phyloP scores from a whole-genome alignment of 441 rosid species.

The Eugenia klotzschiana region DNA sequence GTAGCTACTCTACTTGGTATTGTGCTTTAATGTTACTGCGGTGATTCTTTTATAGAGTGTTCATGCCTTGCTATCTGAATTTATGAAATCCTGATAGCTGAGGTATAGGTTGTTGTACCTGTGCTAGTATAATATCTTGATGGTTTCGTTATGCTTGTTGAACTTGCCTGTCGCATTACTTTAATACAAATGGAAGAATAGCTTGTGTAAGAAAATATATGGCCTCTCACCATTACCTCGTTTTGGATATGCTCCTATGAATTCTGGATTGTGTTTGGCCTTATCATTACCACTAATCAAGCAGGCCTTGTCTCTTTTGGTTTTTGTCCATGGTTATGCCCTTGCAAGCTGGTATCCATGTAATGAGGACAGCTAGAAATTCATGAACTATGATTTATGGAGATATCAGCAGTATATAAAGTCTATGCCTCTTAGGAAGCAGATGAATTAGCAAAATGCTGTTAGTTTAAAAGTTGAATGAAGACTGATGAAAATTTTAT shows the following conservation, averaged over 20 bases:
- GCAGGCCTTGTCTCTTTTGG: neutral
- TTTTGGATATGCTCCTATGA: neutral
- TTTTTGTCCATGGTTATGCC: neutral
- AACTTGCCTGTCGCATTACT: neutral
- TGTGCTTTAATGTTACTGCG: neutral
- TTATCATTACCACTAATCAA: neutral
- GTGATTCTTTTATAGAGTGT: neutral
- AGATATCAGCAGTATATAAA: neutral
- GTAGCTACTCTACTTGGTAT: neutral
- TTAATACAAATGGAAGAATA: neutral
- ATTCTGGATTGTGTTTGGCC: neutral
- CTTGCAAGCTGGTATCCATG: neutral
- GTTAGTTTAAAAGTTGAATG: neutral
- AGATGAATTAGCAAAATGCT: neutral
- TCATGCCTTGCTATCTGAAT: neutral
- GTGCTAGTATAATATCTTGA: neutral
- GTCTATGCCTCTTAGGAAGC: neutral
- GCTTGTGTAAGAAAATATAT: neutral
- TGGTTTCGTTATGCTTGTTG: neutral
- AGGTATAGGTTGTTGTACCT: neutral
- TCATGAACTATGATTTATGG: neutral
- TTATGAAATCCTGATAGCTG: neutral
- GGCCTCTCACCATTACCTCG: neutral
- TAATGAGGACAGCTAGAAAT: neutral
- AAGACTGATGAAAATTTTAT: neutral